These are phyloP conservation scores for Phragmites australis DNA, from an alignment of 176 grass and related monocot species.

Conservation along the genomic window DNA sequence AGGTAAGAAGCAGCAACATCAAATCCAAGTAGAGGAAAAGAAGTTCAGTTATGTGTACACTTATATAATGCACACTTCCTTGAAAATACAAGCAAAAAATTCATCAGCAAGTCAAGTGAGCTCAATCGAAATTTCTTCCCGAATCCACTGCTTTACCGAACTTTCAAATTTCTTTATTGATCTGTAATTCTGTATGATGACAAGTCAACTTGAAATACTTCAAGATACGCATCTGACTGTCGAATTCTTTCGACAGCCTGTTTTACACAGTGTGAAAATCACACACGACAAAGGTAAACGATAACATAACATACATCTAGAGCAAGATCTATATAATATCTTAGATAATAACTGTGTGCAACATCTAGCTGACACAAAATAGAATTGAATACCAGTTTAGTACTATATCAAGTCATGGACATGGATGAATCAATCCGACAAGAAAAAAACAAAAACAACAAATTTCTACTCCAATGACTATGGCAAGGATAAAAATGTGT, in stretches of 20 bases:
- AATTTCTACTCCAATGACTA: neutral
- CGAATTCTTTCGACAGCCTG: conserved; percentile 71
- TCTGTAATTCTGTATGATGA: conserved; percentile 69
- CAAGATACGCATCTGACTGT: conserved; percentile 47
- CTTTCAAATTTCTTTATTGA: conserved; percentile 77
- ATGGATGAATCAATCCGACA: neutral
- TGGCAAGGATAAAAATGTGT: neutral
- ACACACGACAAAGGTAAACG: conserved; percentile 3
- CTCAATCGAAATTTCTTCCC: no score
- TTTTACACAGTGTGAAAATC: conserved; percentile 6
- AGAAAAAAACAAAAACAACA: neutral
- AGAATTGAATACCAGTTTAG: conserved; percentile 10
- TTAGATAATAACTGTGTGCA: conserved; percentile 48
- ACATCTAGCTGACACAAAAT: conserved; percentile 58
- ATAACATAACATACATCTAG: conserved; percentile 23
- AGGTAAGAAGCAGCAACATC: conserved; percentile 73
- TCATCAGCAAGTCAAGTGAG: conserved; percentile 3
- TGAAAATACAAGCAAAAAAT: conserved; percentile 20
- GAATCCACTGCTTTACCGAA: conserved; percentile 64
- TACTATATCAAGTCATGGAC: neutral
- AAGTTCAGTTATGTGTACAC: conserved; percentile 15
- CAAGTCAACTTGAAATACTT: conserved; percentile 67
- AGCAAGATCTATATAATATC: conserved; percentile 46
- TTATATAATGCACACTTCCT: conserved; percentile 5
- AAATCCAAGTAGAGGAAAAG: conserved; percentile 63